Evolutionary conservation across 192 early-diverging fungal genomes (phyloP).

Genomic region (Geranomyces michiganensis): DNA sequence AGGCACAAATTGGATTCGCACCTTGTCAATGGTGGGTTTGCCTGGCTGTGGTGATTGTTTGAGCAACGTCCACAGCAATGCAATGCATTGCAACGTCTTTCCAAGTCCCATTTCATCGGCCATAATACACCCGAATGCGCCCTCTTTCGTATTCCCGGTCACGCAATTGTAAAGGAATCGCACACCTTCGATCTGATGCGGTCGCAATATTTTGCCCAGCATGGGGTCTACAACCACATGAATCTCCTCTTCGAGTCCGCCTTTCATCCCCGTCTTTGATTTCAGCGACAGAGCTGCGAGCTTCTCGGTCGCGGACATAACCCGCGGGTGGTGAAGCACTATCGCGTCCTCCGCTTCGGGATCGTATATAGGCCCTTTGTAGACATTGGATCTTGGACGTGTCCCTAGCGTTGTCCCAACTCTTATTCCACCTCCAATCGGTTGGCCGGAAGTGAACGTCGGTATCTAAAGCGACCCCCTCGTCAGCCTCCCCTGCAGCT

Average conservation of each 20-base stretch:
- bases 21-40: constrained; percentile 95
- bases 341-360: constrained; percentile 82
- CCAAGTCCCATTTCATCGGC: constrained; percentile 94
- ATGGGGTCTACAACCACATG: constrained; percentile 75
- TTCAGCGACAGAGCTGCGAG: constrained; percentile 39
- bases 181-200: constrained; percentile 97
- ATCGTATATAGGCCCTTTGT: constrained; percentile 74
- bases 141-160: constrained; percentile 72
- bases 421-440: constrained; percentile 22
- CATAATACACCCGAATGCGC: constrained; percentile 96
- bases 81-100: constrained; percentile 68
- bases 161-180: constrained; percentile 93
- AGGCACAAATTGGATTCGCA: constrained; percentile 19
- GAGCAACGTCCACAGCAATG: constrained; percentile 96
- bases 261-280: constrained; percentile 23
- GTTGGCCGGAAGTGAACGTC: constrained; percentile 13
- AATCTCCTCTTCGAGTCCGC: constrained; percentile 35
- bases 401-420: constrained; percentile 60
- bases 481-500: background rate
- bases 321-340: constrained; percentile 78
- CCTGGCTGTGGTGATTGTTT: constrained; percentile 85
- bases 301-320: constrained; percentile 55
- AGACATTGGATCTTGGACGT: constrained; percentile 49
- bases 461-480: constrained; percentile 10
- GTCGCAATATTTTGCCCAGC: constrained; percentile 80